These are phyloP conservation scores for Marasmius tenuissimus DNA, from an alignment of 1,284 basidiomycete genomes.

Conservation along the genomic window DNA sequence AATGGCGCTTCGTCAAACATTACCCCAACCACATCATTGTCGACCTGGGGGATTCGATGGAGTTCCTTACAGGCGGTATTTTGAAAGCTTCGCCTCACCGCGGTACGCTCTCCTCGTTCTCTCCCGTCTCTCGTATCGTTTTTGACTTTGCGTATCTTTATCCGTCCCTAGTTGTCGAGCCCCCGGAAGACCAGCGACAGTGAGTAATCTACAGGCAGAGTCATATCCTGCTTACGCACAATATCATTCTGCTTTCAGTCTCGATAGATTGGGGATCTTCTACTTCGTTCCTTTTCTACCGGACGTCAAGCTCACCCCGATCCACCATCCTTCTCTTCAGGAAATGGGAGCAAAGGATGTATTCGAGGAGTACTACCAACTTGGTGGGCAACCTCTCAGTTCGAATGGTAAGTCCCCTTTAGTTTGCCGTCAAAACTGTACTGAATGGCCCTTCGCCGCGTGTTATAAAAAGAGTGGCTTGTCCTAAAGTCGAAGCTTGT, in stretches of 20 bases:
- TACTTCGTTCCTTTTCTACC: constrained; percentile 17
- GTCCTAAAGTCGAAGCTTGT: constrained; percentile 1
- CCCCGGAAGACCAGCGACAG: constrained; percentile 17
- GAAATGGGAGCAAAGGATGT: constrained; percentile 12
- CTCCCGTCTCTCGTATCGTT: neutral
- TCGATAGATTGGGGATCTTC: constrained; percentile 17
- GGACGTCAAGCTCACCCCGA: constrained; percentile 13
- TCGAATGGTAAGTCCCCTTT: constrained; percentile 10
- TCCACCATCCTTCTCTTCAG: constrained; percentile 11
- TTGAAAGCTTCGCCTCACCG: constrained; percentile 27
- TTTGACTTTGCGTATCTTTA: neutral
- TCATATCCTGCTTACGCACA: neutral
- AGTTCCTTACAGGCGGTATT: constrained; percentile 43
- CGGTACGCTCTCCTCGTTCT: constrained; percentile 8
- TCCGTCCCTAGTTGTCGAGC: constrained; percentile 12
- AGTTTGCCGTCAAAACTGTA: neutral
- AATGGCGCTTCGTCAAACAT: constrained; percentile 16
- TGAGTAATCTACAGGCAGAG: constrained; percentile 1
- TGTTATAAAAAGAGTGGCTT: neutral
- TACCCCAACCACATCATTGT: constrained; percentile 23
- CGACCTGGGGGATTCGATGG: constrained; percentile 42
- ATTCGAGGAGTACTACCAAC: constrained; percentile 16
- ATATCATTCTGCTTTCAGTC: constrained; percentile 3
- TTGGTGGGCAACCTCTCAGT: constrained; percentile 16
- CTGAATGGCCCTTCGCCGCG: neutral